These are phyloP conservation scores for Cinchona pubescens DNA, from an alignment of 257 asterid species.

Conservation along the genomic window DNA sequence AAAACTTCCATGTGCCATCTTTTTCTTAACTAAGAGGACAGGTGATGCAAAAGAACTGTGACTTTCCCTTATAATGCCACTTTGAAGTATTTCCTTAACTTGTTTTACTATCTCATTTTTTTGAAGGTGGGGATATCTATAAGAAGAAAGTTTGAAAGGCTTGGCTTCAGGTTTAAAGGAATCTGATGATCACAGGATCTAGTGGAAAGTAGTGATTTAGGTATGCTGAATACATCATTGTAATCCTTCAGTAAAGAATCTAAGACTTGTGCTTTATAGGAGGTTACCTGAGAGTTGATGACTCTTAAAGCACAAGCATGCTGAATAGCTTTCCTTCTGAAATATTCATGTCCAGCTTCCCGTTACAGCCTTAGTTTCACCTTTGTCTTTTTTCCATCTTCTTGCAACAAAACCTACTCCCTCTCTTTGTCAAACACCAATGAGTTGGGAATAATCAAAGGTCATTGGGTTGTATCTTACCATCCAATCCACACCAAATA, in stretches of 20 bases:
- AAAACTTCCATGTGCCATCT: not conserved
- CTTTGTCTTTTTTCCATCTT: no score
- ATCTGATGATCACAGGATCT: not conserved
- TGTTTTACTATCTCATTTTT: not conserved
- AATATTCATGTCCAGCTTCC: no score
- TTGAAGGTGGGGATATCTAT: not conserved
- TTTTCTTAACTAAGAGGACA: not conserved
- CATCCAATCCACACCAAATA: no score
- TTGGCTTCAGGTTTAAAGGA: not conserved
- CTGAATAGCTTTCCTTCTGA: no score
- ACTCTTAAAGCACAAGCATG: no score
- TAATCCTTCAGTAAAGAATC: not conserved
- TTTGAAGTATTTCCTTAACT: not conserved
- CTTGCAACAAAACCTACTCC: no score
- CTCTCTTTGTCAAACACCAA: no score
- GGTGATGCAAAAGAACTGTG: not conserved
- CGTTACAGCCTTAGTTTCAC: no score
- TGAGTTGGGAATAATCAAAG: no score
- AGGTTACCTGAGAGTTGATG: no score
- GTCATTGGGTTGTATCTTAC: no score
- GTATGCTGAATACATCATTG: not conserved
- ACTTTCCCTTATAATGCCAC: not conserved
- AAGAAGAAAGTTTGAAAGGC: not conserved
- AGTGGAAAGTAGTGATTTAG: not conserved
- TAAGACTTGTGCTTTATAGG: no score